These are phyloP conservation scores for Hyphopichia khmerensis DNA, from an alignment of 1,139 yeast genomes.

Conservation along the genomic window DNA sequence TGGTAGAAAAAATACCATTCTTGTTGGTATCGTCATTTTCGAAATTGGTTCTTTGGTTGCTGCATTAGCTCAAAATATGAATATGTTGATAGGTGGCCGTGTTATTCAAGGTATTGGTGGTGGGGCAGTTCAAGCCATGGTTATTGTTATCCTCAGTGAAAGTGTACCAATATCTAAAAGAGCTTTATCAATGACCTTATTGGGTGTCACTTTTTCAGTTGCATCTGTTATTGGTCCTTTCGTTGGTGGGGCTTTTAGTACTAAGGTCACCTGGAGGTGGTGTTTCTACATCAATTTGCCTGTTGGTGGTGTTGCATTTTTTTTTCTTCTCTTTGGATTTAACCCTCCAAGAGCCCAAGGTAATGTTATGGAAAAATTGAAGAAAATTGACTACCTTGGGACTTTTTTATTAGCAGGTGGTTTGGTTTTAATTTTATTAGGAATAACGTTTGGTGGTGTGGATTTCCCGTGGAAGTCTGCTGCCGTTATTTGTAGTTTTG, in stretches of 20 bases:
- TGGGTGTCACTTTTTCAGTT: conserved; percentile 54
- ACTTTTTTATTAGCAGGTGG: conserved; percentile 29
- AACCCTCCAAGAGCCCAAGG: conserved; percentile 54
- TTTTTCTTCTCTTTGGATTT: conserved; percentile 46
- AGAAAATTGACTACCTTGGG: conserved; percentile 34
- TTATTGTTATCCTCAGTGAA: conserved; percentile 54
- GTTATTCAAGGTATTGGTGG: conserved; percentile 74
- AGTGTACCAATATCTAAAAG: conserved; percentile 59
- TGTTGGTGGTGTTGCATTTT: conserved; percentile 57
- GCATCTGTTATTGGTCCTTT: conserved; percentile 65
- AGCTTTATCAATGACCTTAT: conserved; percentile 47
- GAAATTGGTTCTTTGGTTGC: conserved; percentile 63
- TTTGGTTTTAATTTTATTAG: conserved; percentile 30
- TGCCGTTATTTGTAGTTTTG: conserved; percentile 52
- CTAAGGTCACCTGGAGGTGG: conserved; percentile 73
- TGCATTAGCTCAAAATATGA: conserved; percentile 57
- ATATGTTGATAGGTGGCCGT: conserved; percentile 67
- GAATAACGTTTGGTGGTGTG: conserved; percentile 35
- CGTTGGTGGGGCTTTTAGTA: conserved; percentile 65
- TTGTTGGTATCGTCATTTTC: conserved; percentile 52
- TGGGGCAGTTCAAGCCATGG: conserved; percentile 64
- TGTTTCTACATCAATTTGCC: conserved; percentile 74
- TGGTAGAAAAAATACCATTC: conserved; percentile 56
- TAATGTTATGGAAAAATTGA: conserved; percentile 37
- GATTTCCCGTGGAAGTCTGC: conserved; percentile 47